Percentiles rank a stretch among this genome's conserved stretches.
Conservation (phyloP, 306 rosid species). For the Vigna hirtella region DNA sequence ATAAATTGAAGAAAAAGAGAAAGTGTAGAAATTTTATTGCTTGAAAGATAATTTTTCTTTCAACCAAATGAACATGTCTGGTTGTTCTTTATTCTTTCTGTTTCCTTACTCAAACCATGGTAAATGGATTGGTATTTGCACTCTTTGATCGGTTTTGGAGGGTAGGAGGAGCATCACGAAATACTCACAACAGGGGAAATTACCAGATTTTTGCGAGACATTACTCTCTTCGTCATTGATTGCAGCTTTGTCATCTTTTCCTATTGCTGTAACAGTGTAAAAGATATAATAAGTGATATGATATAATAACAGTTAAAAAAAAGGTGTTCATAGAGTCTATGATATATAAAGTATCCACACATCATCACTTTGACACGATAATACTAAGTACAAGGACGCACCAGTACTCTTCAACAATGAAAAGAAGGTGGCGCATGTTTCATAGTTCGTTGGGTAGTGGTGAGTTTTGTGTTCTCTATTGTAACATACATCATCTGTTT, state of each 20-base stretch:
- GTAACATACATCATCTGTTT: not conserved
- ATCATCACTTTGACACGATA: not conserved
- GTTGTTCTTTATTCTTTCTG: not conserved
- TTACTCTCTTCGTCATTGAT: slow-evolving; percentile 48
- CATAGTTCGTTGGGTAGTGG: slow-evolving; percentile 49
- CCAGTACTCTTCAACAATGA: slow-evolving; percentile 31
- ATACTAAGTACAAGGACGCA: slow-evolving; percentile 22
- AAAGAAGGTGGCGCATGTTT: slow-evolving; percentile 43
- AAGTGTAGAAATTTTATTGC: not conserved
- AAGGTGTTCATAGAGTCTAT: not conserved
- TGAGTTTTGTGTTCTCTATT: not conserved
- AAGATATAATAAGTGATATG: not conserved
- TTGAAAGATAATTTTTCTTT: not conserved
- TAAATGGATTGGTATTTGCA: not conserved
- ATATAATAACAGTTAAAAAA: not conserved
- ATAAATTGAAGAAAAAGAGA: not conserved
- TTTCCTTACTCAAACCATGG: not conserved
- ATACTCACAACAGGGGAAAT: not conserved
- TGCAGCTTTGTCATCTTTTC: slow-evolving; percentile 29
- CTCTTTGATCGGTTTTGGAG: slow-evolving; percentile 9
- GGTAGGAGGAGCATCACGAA: not conserved
- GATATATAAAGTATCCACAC: not conserved
- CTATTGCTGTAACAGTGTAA: slow-evolving; percentile 44
- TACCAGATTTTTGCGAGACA: slow-evolving; percentile 41
- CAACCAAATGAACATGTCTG: not conserved